Percentiles rank a stretch among this genome's conserved stretches.
These are phyloP conservation scores for Trypanosoma theileri DNA, from an alignment of 208 protist genomes.

Conservation along the genomic window DNA sequence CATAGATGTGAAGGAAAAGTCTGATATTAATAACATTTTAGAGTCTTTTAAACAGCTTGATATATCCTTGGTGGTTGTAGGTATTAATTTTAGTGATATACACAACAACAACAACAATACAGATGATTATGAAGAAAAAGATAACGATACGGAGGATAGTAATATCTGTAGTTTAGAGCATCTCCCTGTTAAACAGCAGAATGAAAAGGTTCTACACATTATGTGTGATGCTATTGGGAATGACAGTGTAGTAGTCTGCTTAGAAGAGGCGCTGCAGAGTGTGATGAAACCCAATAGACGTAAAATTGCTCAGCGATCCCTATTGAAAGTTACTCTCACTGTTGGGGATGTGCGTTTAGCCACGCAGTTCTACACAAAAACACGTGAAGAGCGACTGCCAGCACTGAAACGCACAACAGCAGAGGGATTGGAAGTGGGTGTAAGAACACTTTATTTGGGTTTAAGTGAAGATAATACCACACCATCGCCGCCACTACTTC, in stretches of 20 bases:
- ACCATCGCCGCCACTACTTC: conserved; percentile 16
- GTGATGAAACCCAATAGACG: conserved; percentile 34
- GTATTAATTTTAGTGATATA: conserved; percentile 49
- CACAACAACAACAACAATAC: neutral
- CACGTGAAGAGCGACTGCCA: conserved; percentile 54
- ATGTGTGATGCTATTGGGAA: conserved; percentile 41
- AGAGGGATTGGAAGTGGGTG: neutral
- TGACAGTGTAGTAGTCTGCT: conserved; percentile 43
- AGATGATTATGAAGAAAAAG: conserved; percentile 2
- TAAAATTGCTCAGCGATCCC: conserved; percentile 42
- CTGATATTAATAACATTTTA: conserved; percentile 51
- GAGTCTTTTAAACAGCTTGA: conserved; percentile 40
- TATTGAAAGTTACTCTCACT: conserved; percentile 47
- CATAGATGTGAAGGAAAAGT: conserved; percentile 62
- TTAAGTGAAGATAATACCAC: conserved; percentile 21
- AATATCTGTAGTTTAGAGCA: conserved; percentile 16
- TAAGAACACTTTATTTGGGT: conserved; percentile 3
- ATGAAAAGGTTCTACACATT: conserved; percentile 59
- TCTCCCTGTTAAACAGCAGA: conserved; percentile 47
- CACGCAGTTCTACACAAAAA: conserved; percentile 75
- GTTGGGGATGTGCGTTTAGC: conserved; percentile 71
- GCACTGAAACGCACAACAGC: conserved; percentile 43
- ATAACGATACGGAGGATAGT: conserved; percentile 27
- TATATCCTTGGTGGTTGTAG: conserved; percentile 80
- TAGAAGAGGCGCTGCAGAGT: conserved; percentile 39